Evolutionary conservation across 2,329 filamentous ascomycete genomes (phyloP).

Genomic region (Pseudogymnoascus sp.): DNA sequence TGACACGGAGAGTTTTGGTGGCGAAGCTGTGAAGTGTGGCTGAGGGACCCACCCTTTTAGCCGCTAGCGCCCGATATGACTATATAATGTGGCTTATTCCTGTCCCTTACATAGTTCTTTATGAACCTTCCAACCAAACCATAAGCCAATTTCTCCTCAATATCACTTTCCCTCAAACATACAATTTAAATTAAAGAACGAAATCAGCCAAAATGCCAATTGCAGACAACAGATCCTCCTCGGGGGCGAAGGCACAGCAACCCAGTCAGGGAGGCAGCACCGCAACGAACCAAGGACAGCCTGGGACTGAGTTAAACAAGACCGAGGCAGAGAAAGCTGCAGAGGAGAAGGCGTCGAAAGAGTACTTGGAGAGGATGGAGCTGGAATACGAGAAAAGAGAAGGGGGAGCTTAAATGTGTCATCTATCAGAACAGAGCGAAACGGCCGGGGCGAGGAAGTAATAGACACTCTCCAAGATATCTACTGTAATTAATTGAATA

Average conservation of each 20-base stretch:
- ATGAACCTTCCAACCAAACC: not conserved
- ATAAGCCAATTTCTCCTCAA: not conserved
- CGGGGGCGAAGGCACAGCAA: not conserved
- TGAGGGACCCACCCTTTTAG: not conserved
- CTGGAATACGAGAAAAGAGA: not conserved
- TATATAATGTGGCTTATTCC: constrained; percentile 4
- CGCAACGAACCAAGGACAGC: not conserved
- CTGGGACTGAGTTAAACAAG: not conserved
- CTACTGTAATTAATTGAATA: constrained; percentile 4
- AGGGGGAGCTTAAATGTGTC: not conserved
- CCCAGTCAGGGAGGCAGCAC: not conserved
- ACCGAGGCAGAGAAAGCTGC: not conserved
- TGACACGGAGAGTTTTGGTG: not conserved
- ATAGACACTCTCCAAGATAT: not conserved
- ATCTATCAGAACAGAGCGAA: not conserved
- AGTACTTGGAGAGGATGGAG: not conserved
- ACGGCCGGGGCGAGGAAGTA: not conserved
- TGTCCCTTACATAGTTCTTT: not conserved
- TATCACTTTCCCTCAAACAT: not conserved
- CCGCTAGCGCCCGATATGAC: not conserved
- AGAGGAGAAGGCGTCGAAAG: not conserved
- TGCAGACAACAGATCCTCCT: not conserved
- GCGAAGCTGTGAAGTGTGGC: not conserved
- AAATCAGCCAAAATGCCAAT: not conserved
- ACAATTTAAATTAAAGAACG: not conserved